Evolutionary conservation across 352 stramenopile genomes (phyloP).

Genomic region (Phytophthora fragariaefolia): DNA sequence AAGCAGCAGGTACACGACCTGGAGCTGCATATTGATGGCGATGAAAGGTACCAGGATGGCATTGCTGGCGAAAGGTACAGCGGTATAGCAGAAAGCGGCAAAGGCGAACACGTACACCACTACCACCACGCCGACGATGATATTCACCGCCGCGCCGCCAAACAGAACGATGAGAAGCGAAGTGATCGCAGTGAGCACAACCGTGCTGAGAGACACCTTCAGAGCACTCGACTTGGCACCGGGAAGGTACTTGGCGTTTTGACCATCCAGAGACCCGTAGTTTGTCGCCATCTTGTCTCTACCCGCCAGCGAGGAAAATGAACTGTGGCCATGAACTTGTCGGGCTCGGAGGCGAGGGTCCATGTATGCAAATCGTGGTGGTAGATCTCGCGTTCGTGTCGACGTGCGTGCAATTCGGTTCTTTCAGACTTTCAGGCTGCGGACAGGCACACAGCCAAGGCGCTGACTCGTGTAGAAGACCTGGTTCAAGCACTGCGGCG

Average conservation of each 20-base stretch:
- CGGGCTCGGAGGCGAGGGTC: neutral
- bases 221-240: neutral
- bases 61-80: neutral
- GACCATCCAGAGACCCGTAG: neutral
- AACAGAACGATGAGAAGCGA: neutral
- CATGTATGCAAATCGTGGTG: neutral
- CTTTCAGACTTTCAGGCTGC: too few relatives aligned
- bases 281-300: neutral
- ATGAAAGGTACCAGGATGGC: constrained; percentile 11
- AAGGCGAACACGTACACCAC: constrained; percentile 4
- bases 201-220: neutral
- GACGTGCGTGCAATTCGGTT: too few relatives aligned
- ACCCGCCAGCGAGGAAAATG: neutral
- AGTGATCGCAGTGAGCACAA: neutral
- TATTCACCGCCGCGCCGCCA: neutral
- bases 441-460: too few relatives aligned
- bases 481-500: too few relatives aligned
- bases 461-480: too few relatives aligned
- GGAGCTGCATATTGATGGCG: constrained; percentile 18
- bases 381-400: neutral
- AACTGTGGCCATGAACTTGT: neutral
- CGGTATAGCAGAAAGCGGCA: constrained; percentile 10
- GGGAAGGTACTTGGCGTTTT: neutral
- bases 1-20: constrained; percentile 2
- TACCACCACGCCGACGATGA: neutral